phyloP scores from a whole-genome alignment of 139 green algal genomes.

The Volvox africanus region DNA sequence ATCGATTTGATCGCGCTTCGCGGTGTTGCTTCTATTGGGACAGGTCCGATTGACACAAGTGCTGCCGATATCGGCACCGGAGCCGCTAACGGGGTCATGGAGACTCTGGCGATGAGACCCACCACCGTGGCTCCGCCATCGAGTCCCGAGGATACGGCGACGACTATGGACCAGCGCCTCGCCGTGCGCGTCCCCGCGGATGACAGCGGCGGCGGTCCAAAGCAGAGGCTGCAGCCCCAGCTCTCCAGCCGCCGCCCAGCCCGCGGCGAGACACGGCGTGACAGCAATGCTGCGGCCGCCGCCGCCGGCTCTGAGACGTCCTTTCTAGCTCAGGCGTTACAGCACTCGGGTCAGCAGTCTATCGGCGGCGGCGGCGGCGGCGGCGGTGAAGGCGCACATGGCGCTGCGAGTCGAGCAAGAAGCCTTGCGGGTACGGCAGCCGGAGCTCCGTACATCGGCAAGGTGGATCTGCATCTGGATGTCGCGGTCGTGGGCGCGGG shows the following conservation, averaged over 20 bases:
- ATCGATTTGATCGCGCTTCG: no score
- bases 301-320: background rate
- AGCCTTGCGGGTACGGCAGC: constrained; percentile 28
- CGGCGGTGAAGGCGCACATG: background rate
- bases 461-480: constrained; percentile 48
- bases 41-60: no score
- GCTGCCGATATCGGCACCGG: no score
- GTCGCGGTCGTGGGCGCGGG: constrained; percentile 54
- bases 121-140: background rate
- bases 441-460: background rate
- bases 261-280: background rate
- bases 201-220: background rate
- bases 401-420: constrained; percentile 26
- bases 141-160: background rate
- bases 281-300: background rate
- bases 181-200: background rate
- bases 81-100: background rate
- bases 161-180: background rate
- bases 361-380: background rate
- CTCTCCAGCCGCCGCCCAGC: background rate
- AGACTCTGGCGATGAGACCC: background rate
- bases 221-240: background rate
- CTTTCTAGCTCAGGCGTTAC: background rate
- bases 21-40: no score
- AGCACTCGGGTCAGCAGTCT: background rate